Conservation (phyloP, 148 eudicot species). For the Diospyros lotus region DNA sequence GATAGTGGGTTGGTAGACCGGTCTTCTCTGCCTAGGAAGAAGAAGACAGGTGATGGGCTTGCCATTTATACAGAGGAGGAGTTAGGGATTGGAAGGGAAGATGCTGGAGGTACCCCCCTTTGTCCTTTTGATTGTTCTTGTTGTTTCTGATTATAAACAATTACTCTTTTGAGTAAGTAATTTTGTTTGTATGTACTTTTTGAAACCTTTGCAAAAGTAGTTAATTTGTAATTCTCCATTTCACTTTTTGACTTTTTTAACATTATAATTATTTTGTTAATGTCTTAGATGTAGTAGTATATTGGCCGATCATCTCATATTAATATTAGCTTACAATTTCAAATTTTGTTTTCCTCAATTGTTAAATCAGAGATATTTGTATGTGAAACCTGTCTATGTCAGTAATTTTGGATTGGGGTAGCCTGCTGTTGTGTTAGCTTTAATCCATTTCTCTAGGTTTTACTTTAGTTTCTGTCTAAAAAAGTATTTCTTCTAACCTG, state of each 20-base stretch:
- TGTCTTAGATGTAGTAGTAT: not conserved
- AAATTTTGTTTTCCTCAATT: not conserved
- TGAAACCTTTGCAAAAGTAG: not conserved
- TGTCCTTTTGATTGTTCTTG: constrained; percentile 90
- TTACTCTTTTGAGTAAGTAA: not conserved
- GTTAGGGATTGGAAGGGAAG: constrained; percentile 50
- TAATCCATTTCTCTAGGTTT: too few species aligned
- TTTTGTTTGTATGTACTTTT: not conserved
- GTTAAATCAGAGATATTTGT: too few species aligned
- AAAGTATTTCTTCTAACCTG: too few species aligned
- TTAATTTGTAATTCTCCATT: not conserved
- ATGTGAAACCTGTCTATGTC: too few species aligned
- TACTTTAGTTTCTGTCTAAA: too few species aligned
- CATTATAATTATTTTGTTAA: not conserved
- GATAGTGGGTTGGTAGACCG: constrained; percentile 18
- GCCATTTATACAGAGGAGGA: constrained; percentile 58
- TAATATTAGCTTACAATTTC: not conserved
- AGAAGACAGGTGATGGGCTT: constrained; percentile 60
- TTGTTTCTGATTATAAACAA: constrained; percentile 45
- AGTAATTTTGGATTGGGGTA: too few species aligned
- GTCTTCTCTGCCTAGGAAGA: constrained; percentile 40
- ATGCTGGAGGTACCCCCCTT: constrained; percentile 59
- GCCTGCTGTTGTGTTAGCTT: too few species aligned
- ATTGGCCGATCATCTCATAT: too few species aligned
- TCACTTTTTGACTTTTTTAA: not conserved